A percentile compares a stretch with the other conserved stretches of the same genome.
These are phyloP conservation scores for Myriangium duriaei DNA, from an alignment of 2,329 filamentous ascomycete genomes.

Conservation along the genomic window DNA sequence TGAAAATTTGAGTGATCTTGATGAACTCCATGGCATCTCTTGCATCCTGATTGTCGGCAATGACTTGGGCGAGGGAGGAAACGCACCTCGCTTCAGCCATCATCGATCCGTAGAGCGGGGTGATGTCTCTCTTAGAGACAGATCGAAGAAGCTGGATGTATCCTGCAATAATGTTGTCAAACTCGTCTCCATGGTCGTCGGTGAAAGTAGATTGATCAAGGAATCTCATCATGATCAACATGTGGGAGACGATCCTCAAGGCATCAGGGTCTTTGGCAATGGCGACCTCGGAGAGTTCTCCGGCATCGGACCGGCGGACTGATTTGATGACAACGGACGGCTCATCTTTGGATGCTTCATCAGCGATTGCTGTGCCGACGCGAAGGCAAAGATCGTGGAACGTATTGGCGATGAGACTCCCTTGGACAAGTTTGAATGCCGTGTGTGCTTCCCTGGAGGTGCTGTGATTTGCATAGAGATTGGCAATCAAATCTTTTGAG, in stretches of 20 bases:
- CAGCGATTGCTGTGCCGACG: constrained; percentile 31
- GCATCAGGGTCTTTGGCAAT: constrained; percentile 31
- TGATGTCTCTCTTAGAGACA: constrained; percentile 59
- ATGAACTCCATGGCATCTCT: constrained; percentile 57
- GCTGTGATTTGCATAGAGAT: constrained; percentile 44
- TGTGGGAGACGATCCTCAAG: constrained; percentile 34
- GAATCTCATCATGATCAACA: constrained; percentile 55
- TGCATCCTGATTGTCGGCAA: constrained; percentile 58
- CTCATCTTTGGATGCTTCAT: constrained; percentile 17
- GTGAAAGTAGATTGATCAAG: constrained; percentile 13
- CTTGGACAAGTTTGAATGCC: constrained; percentile 64
- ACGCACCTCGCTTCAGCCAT: constrained; percentile 53
- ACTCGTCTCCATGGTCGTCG: constrained; percentile 24
- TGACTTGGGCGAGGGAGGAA: constrained; percentile 59
- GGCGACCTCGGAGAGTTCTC: constrained; percentile 14
- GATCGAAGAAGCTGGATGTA: constrained; percentile 73
- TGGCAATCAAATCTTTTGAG: constrained; percentile 42
- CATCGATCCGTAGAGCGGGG: constrained; percentile 80
- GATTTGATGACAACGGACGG: constrained; percentile 12
- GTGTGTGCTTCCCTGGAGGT: constrained; percentile 47
- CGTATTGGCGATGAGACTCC: constrained; percentile 56
- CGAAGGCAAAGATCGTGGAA: constrained; percentile 31
- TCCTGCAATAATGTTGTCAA: constrained; percentile 56
- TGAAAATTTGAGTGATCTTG: constrained; percentile 60
- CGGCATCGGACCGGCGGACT: constrained; percentile 7